Percentiles rank a stretch among this genome's conserved stretches.
Evolutionary conservation across 1,284 basidiomycete species (phyloP).

Genomic region (Tilletia setariae): DNA sequence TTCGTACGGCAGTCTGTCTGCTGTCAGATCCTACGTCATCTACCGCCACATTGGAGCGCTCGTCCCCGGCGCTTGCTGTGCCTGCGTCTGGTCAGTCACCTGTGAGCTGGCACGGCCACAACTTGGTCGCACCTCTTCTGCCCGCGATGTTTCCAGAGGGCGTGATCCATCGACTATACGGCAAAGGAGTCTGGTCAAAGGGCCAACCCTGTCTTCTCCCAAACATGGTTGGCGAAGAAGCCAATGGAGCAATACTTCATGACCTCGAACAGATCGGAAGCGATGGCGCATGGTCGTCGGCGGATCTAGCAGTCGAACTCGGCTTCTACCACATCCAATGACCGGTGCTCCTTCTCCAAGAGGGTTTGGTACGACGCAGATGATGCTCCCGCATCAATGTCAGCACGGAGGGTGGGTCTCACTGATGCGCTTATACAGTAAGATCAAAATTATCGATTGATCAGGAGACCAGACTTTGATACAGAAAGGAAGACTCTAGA

Average conservation of each 20-base stretch:
- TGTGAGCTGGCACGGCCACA: conserved; percentile 55
- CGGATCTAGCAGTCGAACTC: conserved; percentile 37
- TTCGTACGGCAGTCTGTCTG: conserved; percentile 57
- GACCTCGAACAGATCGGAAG: conserved; percentile 24
- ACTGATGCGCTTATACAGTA: too few species aligned
- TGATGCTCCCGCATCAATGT: conserved; percentile 40
- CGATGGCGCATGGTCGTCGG: conserved; percentile 29
- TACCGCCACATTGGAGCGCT: conserved; percentile 19
- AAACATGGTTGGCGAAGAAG: too few species aligned
- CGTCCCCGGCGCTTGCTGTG: conserved; percentile 18
- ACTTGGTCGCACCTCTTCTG: conserved; percentile 52
- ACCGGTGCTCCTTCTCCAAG: conserved; percentile 35
- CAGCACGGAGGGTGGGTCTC: too few species aligned
- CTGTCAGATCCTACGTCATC: conserved; percentile 38
- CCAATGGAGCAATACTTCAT: too few species aligned
- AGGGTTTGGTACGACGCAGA: conserved; percentile 28
- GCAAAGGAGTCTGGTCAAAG: not conserved
- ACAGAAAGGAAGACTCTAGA: too few species aligned
- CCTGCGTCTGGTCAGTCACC: conserved; percentile 35
- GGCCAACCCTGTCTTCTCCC: too few species aligned
- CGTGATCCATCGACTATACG: not conserved
- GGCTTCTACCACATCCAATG: conserved; percentile 41
- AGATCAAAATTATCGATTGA: too few species aligned
- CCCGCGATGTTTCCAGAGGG: conserved; percentile 37
- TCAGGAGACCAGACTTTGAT: too few species aligned